Evolutionary conservation across 805 yeast species (phyloP), one percentile per base, ranked within the genome.

Genomic region (Torulaspora quercuum): DNA sequence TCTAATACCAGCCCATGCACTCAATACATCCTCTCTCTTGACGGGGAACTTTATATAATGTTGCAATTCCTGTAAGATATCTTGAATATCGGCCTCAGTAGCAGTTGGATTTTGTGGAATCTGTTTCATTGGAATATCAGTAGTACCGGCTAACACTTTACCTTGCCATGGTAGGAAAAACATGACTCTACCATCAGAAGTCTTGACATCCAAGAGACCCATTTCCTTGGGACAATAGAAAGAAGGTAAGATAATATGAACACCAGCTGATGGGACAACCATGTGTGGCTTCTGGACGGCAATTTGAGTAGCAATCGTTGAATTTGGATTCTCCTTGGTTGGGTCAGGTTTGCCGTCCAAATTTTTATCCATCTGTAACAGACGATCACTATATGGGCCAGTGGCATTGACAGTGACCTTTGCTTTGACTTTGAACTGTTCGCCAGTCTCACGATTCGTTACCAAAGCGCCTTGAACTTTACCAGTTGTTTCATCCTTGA

Each of bases 161-260:
- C 96, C 95, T 69, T 88, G 96, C 97, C 97, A 89, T 51, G 97
- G 97, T 62, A 89, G 71, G 70, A 90, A 89, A 68, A 89, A 89
- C 83, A 90, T 84, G 35, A 89, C 97, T 65, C 97, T 79, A 40
- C 97, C 97, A 60, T 89, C 97, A 21, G 90, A 70, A 31, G 97
- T 89, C 29, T 85, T 75, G 30, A 96, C 95, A 64, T 89, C 97
- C 42, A 89, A 72, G 46, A 89, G 71, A 46, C 97, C 97, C 73
- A 86, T 75, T 46, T 79, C 79, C 57, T 75, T 74, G 35, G 97
- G 94, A 63, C 94, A 82, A 67, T 86, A 89, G 71, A 75, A 89
- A 49, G 89, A 95, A 15, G 97, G 97, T 47, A 89, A 73, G 33
- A 89, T 80, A 54, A 89, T 74, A 64, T 89, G 97, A 33, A 87